Base-by-base conservation (phyloP, 345 rosid genomes). In the Eucalyptus pumila region DNA sequence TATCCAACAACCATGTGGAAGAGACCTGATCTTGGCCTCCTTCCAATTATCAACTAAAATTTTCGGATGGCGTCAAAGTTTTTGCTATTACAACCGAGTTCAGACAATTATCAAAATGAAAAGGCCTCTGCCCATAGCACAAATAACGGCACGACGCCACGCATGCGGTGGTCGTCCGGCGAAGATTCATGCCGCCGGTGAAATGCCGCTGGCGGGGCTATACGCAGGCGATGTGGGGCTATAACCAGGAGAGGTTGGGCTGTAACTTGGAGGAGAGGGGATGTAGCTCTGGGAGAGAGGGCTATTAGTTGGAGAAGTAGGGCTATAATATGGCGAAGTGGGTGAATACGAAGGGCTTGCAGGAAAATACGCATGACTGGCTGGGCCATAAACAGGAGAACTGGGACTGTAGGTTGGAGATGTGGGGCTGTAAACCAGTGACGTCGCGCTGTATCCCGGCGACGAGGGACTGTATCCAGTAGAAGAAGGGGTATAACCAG, bases 401-500 rank as follows among this genome's bases (percentile, higher is more conserved):
- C 96, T 97, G 37, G 99, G 97, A 88, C 97, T 95, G 44, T 95
- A 97, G 4, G 94, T 95, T 4, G 99, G 99, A 2, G 98, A 96
- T 4, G 97, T 93, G 17, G 99, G 99, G 88, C 97, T 96, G 89
- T 96, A 97, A 21, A 86, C 81, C 7, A 91, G 93, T 6, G 93
- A 92, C 47, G 92, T 91, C 3, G 94, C 96, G 89, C 95, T 94
- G 89, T 95, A 96, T 14, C 94, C 96, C 8, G 99, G 98, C 89
- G 95, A 93, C 19, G 95, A 95, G 24, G 99, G 99, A 88, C 96
- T 96, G 80, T 94, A 97, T 26, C 95, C 92, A 42, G 98, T 98
- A 80, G 98, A 95, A 86, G 95, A 95, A 11, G 99, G 99, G 88
- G 96, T 96, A 83, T 97, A 97, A 27, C 91, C 92, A 21, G 99